These are phyloP conservation scores for Berkeleyomyces basicola DNA, from an alignment of 2,329 filamentous ascomycete genomes.

Conservation along the genomic window DNA sequence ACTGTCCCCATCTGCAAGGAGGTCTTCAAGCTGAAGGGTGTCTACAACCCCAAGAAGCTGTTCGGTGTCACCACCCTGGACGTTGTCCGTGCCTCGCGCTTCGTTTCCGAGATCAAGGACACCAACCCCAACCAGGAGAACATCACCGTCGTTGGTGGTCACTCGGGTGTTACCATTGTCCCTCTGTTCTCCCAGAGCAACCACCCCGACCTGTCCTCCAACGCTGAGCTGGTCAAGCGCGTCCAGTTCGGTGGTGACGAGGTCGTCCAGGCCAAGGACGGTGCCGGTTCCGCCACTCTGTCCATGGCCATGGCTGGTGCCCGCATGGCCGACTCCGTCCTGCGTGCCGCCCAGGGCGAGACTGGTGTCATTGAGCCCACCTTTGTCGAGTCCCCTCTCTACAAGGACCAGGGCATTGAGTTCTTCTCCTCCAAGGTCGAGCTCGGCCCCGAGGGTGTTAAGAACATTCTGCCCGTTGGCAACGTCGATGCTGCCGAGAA, in stretches of 20 bases:
- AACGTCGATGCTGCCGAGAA: slow-evolving; percentile 72
- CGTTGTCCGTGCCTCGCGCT: slow-evolving; percentile 91
- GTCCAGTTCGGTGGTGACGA: slow-evolving; percentile 99
- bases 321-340: slow-evolving; percentile 72
- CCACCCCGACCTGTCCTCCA: slow-evolving; percentile 66
- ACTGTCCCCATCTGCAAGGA: slow-evolving; percentile 95
- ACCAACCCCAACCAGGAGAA: slow-evolving; percentile 85
- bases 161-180: slow-evolving; percentile 96
- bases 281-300: slow-evolving; percentile 88
- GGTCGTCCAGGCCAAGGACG: slow-evolving; percentile 98
- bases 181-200: slow-evolving; percentile 90
- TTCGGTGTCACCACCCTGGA: slow-evolving; percentile 99
- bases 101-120: slow-evolving; percentile 86
- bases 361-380: slow-evolving; percentile 92
- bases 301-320: slow-evolving; percentile 96
- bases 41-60: slow-evolving; percentile 98
- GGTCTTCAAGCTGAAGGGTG: slow-evolving; percentile 85
- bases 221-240: slow-evolving; percentile 70
- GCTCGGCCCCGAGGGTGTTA: slow-evolving; percentile 88
- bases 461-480: slow-evolving; percentile 83
- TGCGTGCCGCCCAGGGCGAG: slow-evolving; percentile 84
- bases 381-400: slow-evolving; percentile 91
- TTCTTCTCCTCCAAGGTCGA: slow-evolving; percentile 95
- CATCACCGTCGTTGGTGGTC: slow-evolving; percentile 90
- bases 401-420: slow-evolving; percentile 94